These are phyloP conservation scores for Millerozyma acaciae DNA, from an alignment of 805 yeast genomes.

Conservation along the genomic window DNA sequence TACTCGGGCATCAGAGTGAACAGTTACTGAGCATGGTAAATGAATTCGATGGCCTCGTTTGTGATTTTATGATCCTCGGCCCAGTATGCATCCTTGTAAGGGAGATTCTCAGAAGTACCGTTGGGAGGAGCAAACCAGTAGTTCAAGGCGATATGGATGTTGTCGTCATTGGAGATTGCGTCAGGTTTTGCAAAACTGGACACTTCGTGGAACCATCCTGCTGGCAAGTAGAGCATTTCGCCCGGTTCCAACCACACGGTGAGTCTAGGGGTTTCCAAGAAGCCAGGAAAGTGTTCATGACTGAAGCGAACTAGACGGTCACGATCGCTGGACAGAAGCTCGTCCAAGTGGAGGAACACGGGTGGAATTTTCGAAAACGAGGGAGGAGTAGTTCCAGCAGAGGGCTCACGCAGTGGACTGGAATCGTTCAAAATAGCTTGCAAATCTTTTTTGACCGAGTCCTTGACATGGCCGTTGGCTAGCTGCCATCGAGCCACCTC, in stretches of 20 bases:
- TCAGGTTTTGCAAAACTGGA: constrained; percentile 49
- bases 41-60: constrained; percentile 19
- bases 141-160: constrained; percentile 59
- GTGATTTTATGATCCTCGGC: constrained; percentile 47
- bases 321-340: constrained; percentile 32
- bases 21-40: constrained; percentile 3
- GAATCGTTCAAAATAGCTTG: constrained; percentile 23
- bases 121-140: constrained; percentile 75
- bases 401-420: constrained; percentile 1
- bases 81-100: constrained; percentile 55
- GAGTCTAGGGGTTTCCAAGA: constrained; percentile 38
- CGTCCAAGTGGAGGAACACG: constrained; percentile 55
- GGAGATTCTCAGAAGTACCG: constrained; percentile 21
- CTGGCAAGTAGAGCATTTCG: constrained; percentile 65
- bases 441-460: constrained; percentile 17
- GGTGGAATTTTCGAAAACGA: constrained; percentile 68
- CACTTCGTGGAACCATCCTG: constrained; percentile 84
- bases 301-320: constrained; percentile 32
- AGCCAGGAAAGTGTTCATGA: constrained; percentile 45
- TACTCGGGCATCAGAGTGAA: no score
- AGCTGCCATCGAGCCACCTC: constrained; percentile 46
- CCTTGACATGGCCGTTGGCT: constrained; percentile 18
- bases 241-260: constrained; percentile 55
- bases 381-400: constrained; percentile 44
- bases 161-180: constrained; percentile 11